Conservation (phyloP, 805 yeast genomes). For the Schizosaccharomyces cryophilus region DNA sequence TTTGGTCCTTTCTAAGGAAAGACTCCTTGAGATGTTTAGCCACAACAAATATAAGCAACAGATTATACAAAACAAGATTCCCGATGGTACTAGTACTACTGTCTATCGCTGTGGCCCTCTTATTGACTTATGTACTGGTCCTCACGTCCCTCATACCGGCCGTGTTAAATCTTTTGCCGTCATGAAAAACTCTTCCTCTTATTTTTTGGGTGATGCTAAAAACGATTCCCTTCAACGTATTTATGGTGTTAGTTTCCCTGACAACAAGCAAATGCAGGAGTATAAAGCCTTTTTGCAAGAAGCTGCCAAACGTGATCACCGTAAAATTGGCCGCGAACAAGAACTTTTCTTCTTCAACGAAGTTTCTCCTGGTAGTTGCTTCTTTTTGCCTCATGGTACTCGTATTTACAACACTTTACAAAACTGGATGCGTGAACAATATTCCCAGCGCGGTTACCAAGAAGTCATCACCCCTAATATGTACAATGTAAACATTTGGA, state of each 20-base stretch:
- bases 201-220: constrained; percentile 75
- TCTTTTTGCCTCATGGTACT: constrained; percentile 98
- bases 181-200: constrained; percentile 84
- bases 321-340: constrained; percentile 90
- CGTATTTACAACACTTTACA: constrained; percentile 79
- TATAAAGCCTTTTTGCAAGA: constrained; percentile 85
- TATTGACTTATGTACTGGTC: constrained; percentile 92
- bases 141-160: constrained; percentile 94
- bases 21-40: constrained; percentile 72
- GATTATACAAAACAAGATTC: constrained; percentile 64
- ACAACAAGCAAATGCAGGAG: constrained; percentile 83
- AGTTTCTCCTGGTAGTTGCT: constrained; percentile 91
- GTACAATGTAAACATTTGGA: constrained; percentile 95
- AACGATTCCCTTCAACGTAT: constrained; percentile 93
- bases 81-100: constrained; percentile 88
- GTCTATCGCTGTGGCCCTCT: constrained; percentile 95
- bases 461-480: constrained; percentile 98
- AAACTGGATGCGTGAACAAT: constrained; percentile 58
- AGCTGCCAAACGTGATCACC: constrained; percentile 77
- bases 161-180: constrained; percentile 83
- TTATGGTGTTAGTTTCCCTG: constrained; percentile 96
- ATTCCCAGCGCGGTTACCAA: constrained; percentile 81
- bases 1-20: constrained; percentile 74
- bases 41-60: constrained; percentile 91
- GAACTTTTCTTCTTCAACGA: constrained; percentile 89